Evolutionary conservation across 2,329 filamentous ascomycete genomes (phyloP), one percentile per base, ranked within the genome.

Genomic region (Exophiala oligosperma): DNA sequence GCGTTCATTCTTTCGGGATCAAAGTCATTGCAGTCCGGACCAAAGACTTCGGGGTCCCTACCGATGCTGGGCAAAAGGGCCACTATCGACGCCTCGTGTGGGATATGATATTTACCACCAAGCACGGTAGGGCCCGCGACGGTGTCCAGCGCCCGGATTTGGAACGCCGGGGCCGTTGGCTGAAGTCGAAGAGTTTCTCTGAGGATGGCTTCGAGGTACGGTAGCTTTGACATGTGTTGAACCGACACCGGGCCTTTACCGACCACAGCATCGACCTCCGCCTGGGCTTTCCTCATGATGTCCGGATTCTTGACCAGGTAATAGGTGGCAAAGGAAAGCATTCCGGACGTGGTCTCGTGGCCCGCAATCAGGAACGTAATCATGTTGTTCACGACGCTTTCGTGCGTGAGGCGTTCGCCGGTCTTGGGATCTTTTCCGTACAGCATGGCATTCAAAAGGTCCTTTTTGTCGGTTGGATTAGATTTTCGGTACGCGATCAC

Each of bases 1-100:
- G 89, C 85, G 0, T 87, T 72, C 87, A 91, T 90, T 8, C 88
- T 79, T 69, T 91, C 89, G 0, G 89, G 89, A 54, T 78, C 80
- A 73, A 89, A 92, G 21, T 84, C 80, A 1, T 81, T 70, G 0
- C 86, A 86, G 59, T 89, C 86, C 0, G 82, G 79, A 0, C 88
- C 88, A 49, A 78, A 91, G 0, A 90, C 82, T 1, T 73, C 74
- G 0, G 84, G 85, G 65, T 91, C 88, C 0, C 79, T 69, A 41
- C 91, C 87, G 2, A 83, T 71, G 46, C 79, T 78, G 32, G 76
- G 70, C 1, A 90, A 67, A 1, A 88, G 66, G 8, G 79, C 66
- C 0, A 76, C 59, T 23, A 87, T 71, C 0, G 75, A 58, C 55
- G 87, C 79, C 3, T 78, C 79, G 54, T 80, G 79, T 9, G 75